These are phyloP conservation scores for Yamadazyma olivae DNA, from an alignment of 805 yeast genomes.

Conservation along the genomic window DNA sequence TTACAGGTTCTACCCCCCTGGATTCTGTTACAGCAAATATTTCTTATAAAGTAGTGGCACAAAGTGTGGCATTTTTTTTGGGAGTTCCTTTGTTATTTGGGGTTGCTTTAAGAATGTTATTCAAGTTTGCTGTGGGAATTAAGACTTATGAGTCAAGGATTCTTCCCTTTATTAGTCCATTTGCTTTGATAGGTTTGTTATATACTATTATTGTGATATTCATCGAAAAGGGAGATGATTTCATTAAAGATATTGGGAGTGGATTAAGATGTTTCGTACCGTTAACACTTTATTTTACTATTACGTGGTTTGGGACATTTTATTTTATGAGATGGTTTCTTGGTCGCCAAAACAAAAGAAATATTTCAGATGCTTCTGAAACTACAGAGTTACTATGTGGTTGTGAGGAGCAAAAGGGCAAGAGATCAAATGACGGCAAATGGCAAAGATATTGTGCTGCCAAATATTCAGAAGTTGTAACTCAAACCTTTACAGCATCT, in stretches of 20 bases:
- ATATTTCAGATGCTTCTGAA: conserved; percentile 1
- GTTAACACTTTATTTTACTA: conserved; percentile 42
- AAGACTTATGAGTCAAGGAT: conserved; percentile 29
- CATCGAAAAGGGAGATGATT: conserved; percentile 46
- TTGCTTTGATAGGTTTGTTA: conserved; percentile 49
- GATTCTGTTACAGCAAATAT: conserved; percentile 11
- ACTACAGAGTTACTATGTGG: conserved; percentile 26
- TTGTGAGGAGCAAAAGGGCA: conserved; percentile 29
- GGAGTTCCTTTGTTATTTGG: conserved; percentile 54
- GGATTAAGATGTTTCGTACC: conserved; percentile 53
- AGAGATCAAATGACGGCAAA: conserved; percentile 5
- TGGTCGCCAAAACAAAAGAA: conserved; percentile 2
- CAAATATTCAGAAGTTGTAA: conserved; percentile 37
- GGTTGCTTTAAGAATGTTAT: conserved; percentile 34
- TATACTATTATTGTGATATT: conserved; percentile 52
- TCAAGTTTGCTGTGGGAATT: conserved; percentile 23
- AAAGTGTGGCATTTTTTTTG: conserved; percentile 49
- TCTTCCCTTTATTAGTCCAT: conserved; percentile 44
- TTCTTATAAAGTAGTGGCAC: conserved; percentile 41
- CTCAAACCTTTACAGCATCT: conserved; percentile 57
- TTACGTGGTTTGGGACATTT: conserved; percentile 47
- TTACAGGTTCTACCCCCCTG: conserved; percentile 21
- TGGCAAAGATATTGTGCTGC: conserved; percentile 34
- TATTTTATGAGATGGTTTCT: conserved; percentile 24
- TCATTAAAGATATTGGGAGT: conserved; percentile 45